Conservation (phyloP, 2,329 filamentous ascomycete species). For the Neofusicoccum parvum region DNA sequence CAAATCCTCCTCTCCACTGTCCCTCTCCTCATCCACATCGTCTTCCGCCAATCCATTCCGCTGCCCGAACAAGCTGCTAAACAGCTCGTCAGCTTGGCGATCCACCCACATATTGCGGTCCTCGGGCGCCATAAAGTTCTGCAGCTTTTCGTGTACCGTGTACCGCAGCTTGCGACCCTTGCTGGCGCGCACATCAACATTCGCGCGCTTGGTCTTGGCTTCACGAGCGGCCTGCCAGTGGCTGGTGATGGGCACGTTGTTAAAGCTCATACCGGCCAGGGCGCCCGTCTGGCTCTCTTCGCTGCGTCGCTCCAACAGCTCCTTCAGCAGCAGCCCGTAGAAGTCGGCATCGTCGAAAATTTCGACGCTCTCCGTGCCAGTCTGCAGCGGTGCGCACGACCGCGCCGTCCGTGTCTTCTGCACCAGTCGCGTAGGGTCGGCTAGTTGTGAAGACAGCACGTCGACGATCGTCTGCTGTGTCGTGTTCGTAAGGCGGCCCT, state of each 20-base stretch:
- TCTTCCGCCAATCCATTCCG: conserved; percentile 48
- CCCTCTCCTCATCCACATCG: conserved; percentile 39
- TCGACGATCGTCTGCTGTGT: conserved; percentile 66
- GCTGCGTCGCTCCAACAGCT: conserved; percentile 87
- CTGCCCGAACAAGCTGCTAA: conserved; percentile 53
- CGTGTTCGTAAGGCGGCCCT: conserved; percentile 61
- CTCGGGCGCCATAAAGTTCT: conserved; percentile 97
- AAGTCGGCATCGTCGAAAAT: conserved; percentile 95
- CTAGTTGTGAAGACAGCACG: conserved; percentile 68
- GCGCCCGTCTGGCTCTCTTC: conserved; percentile 57
- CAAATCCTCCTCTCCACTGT: conserved; percentile 36
- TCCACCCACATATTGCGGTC: conserved; percentile 80
- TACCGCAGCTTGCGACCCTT: conserved; percentile 94
- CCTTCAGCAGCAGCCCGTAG: conserved; percentile 89
- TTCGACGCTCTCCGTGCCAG: conserved; percentile 55
- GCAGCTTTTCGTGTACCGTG: conserved; percentile 93
- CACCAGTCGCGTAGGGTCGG: conserved; percentile 66
- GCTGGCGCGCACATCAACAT: conserved; percentile 90
- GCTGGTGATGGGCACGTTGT: conserved; percentile 17
- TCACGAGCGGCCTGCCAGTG: conserved; percentile 69
- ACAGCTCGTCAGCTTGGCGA: conserved; percentile 69
- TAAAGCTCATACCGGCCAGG: conserved; percentile 44
- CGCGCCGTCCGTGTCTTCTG: conserved; percentile 71
- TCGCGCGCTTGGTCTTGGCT: conserved; percentile 74
- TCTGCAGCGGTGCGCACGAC: conserved; percentile 74